Evolutionary conservation across 306 rosid genomes (phyloP).

Genomic region (Inga laurina): DNA sequence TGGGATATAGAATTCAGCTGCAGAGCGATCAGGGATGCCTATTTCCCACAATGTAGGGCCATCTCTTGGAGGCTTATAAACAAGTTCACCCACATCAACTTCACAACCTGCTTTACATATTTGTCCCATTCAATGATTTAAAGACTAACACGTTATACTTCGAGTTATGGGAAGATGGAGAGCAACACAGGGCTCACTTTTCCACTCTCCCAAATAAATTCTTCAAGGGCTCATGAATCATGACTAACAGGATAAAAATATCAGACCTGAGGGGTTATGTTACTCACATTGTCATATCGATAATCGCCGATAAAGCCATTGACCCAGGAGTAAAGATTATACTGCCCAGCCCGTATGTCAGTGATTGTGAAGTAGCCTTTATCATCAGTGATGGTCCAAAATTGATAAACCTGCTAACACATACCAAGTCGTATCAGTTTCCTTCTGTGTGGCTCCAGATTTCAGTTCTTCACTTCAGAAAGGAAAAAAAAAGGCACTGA

Average conservation of each 20-base stretch:
- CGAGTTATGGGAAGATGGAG: background rate
- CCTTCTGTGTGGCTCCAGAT: background rate
- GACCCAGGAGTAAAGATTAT: conserved; percentile 74
- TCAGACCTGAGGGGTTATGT: conserved; percentile 61
- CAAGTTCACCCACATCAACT: conserved; percentile 49
- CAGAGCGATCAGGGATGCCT: conserved; percentile 77
- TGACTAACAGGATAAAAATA: no score
- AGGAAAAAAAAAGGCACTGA: background rate
- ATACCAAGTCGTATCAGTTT: conserved; percentile 4
- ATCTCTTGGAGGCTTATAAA: conserved; percentile 68
- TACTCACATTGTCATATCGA: conserved; percentile 34
- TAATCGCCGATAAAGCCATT: conserved; percentile 72
- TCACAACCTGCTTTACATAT: conserved; percentile 43
- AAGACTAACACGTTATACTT: conserved; percentile 4
- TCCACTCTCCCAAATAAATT: background rate
- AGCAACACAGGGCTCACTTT: background rate
- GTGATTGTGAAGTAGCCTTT: conserved; percentile 65
- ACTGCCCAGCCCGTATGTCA: conserved; percentile 53
- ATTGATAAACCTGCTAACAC: conserved; percentile 78
- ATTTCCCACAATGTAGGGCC: conserved; percentile 88
- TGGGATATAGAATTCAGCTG: conserved; percentile 71
- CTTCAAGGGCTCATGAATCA: background rate
- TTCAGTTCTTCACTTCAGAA: background rate
- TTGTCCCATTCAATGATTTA: background rate
- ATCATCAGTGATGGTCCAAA: conserved; percentile 76